A percentile compares a stretch with the other conserved stretches of the same genome.
Conservation (phyloP, 495 filamentous ascomycete genomes). For the Talaromyces trachyspermus region DNA sequence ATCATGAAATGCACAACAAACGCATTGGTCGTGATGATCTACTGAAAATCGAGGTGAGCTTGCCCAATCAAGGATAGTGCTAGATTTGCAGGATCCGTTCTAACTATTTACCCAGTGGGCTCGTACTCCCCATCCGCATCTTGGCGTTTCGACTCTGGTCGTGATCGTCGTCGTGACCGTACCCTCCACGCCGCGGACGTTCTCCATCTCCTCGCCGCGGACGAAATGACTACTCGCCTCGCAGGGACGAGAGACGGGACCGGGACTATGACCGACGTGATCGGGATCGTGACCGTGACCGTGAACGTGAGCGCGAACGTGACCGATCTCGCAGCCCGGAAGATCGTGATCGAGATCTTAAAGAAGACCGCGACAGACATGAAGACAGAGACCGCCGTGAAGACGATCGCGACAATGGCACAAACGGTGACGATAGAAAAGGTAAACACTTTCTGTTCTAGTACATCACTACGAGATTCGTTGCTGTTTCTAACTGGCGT, state of each 20-base stretch:
- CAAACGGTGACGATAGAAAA: slow-evolving; percentile 70
- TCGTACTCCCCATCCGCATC: slow-evolving; percentile 96
- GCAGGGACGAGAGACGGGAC: slow-evolving; percentile 84
- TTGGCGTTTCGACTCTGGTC: slow-evolving; percentile 92
- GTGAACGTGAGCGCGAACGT: slow-evolving; percentile 68
- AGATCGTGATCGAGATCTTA: slow-evolving; percentile 55
- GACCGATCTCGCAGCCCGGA: slow-evolving; percentile 47
- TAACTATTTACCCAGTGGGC: slow-evolving; percentile 64
- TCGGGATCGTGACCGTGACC: slow-evolving; percentile 55
- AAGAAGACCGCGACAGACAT: slow-evolving; percentile 71
- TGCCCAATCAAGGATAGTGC: not conserved
- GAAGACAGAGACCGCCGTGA: slow-evolving; percentile 54
- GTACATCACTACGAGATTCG: no score
- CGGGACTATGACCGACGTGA: slow-evolving; percentile 63
- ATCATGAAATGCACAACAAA: slow-evolving; percentile 99
- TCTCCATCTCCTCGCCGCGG: slow-evolving; percentile 70
- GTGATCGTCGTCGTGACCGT: slow-evolving; percentile 64
- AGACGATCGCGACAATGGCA: slow-evolving; percentile 44
- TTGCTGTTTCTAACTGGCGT: no score
- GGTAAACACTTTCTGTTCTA: no score
- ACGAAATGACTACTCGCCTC: slow-evolving; percentile 79
- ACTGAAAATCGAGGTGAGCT: slow-evolving; percentile 89
- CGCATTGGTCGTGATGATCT: slow-evolving; percentile 93
- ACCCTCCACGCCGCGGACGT: slow-evolving; percentile 74
- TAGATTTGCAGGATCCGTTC: not conserved